A percentile compares a stretch with the other conserved stretches of the same genome.
Conservation (phyloP, 352 stramenopile species). For the Blastocystis sp. region DNA sequence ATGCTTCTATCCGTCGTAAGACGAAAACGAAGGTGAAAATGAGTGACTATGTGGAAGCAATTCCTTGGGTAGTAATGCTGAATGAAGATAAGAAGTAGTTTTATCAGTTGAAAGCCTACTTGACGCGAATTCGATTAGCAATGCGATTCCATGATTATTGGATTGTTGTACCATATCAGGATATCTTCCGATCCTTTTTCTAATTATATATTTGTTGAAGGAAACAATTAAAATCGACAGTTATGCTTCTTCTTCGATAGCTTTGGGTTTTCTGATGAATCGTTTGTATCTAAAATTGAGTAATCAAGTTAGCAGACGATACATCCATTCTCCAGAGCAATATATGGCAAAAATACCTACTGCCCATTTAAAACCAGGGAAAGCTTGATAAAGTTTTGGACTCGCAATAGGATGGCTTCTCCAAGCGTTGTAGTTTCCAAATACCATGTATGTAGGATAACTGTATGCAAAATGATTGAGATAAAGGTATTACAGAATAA, state of each 20-base stretch:
- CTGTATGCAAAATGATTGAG: too few relatives aligned
- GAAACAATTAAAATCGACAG: conserved; percentile 2
- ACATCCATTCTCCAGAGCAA: conserved; percentile 63
- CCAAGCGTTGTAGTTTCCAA: conserved; percentile 67
- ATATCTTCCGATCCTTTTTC: conserved; percentile 33
- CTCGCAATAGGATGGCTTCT: conserved; percentile 65
- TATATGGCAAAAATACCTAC: conserved; percentile 68
- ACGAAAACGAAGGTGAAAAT: neutral
- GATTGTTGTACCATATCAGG: conserved; percentile 59
- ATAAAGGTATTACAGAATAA: too few relatives aligned
- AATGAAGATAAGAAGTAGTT: conserved; percentile 7
- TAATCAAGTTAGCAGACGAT: neutral
- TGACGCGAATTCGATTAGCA: conserved; percentile 8
- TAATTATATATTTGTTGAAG: neutral
- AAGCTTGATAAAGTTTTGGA: conserved; percentile 60
- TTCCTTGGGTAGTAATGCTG: neutral
- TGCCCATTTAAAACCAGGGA: conserved; percentile 67
- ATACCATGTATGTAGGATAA: conserved; percentile 42
- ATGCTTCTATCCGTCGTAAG: conserved; percentile 1
- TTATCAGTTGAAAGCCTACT: conserved; percentile 23
- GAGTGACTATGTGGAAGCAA: neutral
- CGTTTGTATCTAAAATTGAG: conserved; percentile 22
- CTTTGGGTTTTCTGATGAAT: conserved; percentile 54
- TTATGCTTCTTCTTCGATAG: neutral
- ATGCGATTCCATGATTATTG: conserved; percentile 63